Evolutionary conservation across 176 grass and related monocot species (phyloP).

Genomic region (Oryza longistaminata): DNA sequence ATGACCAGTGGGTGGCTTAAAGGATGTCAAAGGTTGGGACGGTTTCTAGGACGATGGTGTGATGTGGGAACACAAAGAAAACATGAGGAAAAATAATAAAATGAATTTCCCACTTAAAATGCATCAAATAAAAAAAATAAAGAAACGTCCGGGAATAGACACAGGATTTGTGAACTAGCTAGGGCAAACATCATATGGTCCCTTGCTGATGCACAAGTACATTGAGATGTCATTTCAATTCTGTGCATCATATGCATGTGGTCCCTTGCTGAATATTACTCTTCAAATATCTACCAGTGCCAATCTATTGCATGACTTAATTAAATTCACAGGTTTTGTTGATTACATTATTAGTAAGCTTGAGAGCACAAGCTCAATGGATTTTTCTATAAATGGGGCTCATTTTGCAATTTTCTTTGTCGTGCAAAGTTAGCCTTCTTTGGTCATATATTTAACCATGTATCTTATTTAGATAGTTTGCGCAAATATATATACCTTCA

Average conservation of each 20-base stretch:
- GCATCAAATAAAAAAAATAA: not conserved
- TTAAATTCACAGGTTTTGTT: not conserved
- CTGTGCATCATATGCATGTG: not conserved
- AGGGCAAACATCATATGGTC: not conserved
- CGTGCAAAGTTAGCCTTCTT: not conserved
- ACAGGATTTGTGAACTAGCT: not conserved
- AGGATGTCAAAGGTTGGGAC: no score
- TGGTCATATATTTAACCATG: no score
- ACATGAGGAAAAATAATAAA: not conserved
- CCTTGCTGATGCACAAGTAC: not conserved
- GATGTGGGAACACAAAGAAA: no score
- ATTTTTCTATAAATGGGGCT: not conserved
- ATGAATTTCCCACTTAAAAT: not conserved
- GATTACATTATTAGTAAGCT: not conserved
- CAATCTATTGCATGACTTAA: not conserved
- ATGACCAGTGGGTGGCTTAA: no score
- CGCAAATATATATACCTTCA: no score
- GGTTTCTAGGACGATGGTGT: no score
- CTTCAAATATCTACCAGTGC: not conserved
- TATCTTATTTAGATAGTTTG: no score
- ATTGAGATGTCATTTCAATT: not conserved
- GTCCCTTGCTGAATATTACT: not conserved
- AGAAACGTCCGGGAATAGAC: not conserved
- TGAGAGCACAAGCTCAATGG: not conserved
- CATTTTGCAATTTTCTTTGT: not conserved